Evolutionary conservation across 768 basidiomycete genomes (phyloP), one percentile per base, ranked within the genome.

Genomic region (Baorangia bicolor): DNA sequence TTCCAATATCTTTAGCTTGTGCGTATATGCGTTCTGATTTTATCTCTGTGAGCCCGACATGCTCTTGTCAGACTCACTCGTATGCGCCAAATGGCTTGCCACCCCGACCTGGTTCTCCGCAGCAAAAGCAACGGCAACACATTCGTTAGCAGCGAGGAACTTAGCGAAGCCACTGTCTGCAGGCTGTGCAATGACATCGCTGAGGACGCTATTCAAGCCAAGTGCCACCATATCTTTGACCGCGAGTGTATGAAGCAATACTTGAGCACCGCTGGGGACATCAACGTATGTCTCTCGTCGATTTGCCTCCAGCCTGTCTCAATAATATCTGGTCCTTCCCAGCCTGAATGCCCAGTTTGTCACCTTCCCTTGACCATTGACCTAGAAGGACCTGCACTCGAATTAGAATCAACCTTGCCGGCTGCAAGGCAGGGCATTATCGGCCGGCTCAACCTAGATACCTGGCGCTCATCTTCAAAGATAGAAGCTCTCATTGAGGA

Each of bases 401-500:
- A 98, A 68, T 68, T 94, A 9, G 89, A 89, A 56, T 85, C 88
- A 61, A 77, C 74, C 12, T 53, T 65, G 7, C 61, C 69, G 16
- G 66, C 67, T 43, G 73, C 73, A 30, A 84, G 92, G 37, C 97
- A 99, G 70, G 97, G 97, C 38, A 98, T 99, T 48, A 82, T 99
- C 14, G 92, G 92, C 27, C 85, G 95, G 11, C 78, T 99, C 23
- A 84, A 98, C 68, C 75, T 98, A 18, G 85, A 92, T 61, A 86
- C 84, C 43, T 97, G 94, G 93, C 83, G 93, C 45, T 96, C 94
- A 2, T 95, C 92, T n/a, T 87, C 94, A 5, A 99, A 98, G 78
- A 92, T 98, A 40, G 97, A 99, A 69, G 95, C 96, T 2, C 79
- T 99, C 5, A 78, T 98, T 4, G 97, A 99, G 72, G 97, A 99